phyloP scores from a whole-genome alignment of 2,329 filamentous ascomycete species.

The Microcyclospora pomicola region DNA sequence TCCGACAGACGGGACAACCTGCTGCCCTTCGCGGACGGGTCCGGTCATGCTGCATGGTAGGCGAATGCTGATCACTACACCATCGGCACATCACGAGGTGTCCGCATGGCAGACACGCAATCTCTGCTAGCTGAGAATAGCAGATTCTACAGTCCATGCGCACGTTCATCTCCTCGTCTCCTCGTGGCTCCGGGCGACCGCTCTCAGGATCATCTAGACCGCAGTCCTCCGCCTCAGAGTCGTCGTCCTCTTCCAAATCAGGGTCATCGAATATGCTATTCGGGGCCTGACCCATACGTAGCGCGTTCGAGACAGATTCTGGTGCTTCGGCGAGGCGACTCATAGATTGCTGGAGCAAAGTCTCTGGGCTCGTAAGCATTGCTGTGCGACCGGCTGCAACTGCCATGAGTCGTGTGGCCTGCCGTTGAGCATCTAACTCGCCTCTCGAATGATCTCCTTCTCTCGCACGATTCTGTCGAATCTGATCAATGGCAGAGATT shows the following conservation, averaged over 20 bases:
- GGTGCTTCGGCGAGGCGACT: constrained; percentile 2
- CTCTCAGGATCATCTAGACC: constrained; percentile 34
- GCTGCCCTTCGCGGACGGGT: constrained; percentile 26
- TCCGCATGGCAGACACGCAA: constrained; percentile 40
- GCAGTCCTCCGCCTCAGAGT: constrained; percentile 9
- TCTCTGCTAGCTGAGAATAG: constrained; percentile 38
- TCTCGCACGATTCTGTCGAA: constrained; percentile 11
- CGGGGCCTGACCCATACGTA: constrained; percentile 8
- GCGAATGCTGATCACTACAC: constrained; percentile 39
- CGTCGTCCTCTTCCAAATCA: constrained; percentile 13
- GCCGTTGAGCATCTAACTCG: constrained; percentile 17
- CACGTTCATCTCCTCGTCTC: constrained; percentile 36
- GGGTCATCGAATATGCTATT: constrained; percentile 1
- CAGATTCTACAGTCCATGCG: constrained; percentile 41
- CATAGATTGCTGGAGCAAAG: constrained; percentile 14
- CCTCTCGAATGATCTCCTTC: constrained; percentile 16
- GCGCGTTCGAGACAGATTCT: neutral
- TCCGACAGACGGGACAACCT: constrained; percentile 35
- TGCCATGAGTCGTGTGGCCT: constrained; percentile 13
- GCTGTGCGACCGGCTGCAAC: constrained; percentile 17
- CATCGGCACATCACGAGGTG: constrained; percentile 42
- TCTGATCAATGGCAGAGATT: constrained; percentile 1
- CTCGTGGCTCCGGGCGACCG: constrained; percentile 33
- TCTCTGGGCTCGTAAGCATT: constrained; percentile 12
- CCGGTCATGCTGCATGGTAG: constrained; percentile 27